Base-by-base conservation (phyloP, 2,329 filamentous ascomycete species). In the Neonectria coccinea region DNA sequence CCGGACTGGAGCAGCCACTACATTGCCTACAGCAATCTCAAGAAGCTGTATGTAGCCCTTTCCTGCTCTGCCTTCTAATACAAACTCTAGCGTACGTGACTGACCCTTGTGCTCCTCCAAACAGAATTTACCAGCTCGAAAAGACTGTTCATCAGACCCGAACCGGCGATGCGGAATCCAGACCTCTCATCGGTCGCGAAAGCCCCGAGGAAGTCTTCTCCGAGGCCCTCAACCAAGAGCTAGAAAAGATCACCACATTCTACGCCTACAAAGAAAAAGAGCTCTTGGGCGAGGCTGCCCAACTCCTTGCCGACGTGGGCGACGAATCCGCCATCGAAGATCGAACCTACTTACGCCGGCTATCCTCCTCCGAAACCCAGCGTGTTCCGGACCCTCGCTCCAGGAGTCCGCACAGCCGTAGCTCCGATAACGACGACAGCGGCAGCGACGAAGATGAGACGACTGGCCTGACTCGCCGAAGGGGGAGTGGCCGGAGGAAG, bases 1-100 rank as follows among this genome's bases (percentile, higher is more conserved):
- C 96, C 96, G n/a, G 96, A 99, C 81, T 99, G 96, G 96, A 97
- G 93, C 84, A 94, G 91, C 75, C 90, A 98, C 80, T 99, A 99
- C 81, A 97, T 99, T 77, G 92, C 94, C 65, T 99, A 99, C 81
- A 97, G 94, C 83, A 98, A 97, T 76, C 87, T 99, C 73, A 99
- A 99, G 86, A 99, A 99, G 85, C 87, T 97, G 93, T 97, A 79
- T 76, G 92, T 85, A 58, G 47, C 16, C 45, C 41, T 22, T 44
- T 51, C n/a, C 57, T 44, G 27, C 16, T 27, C 11, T 16, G 27
- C 18, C 12, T 16, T n/a, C 5, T 14, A 10, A 27, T 11, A 14
- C 33, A 22, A 20, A 47, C 16, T 27, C 8, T 1, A 5, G 12
- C 9, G 8, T 8, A 42, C 39, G 39, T 20, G 29, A 53, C 67